Percentiles rank a stretch among this genome's conserved stretches.
phyloP scores from a whole-genome alignment of 768 basidiomycete species.

The Scleroderma citrinum region DNA sequence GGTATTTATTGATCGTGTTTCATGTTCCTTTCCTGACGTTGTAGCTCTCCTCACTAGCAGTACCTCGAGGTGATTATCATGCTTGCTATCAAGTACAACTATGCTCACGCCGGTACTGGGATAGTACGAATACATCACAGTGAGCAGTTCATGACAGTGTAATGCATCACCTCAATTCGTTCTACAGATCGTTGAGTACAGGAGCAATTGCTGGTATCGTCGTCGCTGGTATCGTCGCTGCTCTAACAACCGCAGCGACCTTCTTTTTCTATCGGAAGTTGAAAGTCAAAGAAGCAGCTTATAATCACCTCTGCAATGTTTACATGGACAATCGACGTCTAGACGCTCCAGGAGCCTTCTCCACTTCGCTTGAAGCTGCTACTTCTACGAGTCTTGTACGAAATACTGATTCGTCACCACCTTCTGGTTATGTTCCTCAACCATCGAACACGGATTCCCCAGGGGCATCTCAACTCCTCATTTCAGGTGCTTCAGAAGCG shows the following conservation, averaged over 20 bases:
- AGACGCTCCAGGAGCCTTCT: background rate
- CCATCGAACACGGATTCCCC: too few relatives aligned
- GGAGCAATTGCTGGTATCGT: background rate
- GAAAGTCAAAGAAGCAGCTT: background rate
- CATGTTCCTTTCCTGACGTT: background rate
- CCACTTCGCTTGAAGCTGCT: background rate
- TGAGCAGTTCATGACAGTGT: background rate
- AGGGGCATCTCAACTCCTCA: too few relatives aligned
- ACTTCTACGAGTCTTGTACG: background rate
- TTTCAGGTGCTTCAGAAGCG: too few relatives aligned
- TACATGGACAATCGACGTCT: background rate
- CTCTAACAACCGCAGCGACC: background rate
- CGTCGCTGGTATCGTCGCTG: background rate
- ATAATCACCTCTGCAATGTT: background rate
- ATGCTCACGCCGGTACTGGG: background rate
- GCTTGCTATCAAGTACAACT: background rate
- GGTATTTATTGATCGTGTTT: constrained; percentile 5
- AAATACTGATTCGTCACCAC: background rate
- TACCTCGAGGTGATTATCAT: background rate
- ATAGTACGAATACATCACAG: background rate
- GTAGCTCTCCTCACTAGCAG: background rate
- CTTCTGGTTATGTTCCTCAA: too few relatives aligned
- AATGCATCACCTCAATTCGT: too few relatives aligned
- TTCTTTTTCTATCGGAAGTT: constrained; percentile 1
- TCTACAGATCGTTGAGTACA: background rate